Evolutionary conservation across 306 rosid genomes (phyloP), one percentile per base, ranked within the genome.

Genomic region (Prunus campanulata): DNA sequence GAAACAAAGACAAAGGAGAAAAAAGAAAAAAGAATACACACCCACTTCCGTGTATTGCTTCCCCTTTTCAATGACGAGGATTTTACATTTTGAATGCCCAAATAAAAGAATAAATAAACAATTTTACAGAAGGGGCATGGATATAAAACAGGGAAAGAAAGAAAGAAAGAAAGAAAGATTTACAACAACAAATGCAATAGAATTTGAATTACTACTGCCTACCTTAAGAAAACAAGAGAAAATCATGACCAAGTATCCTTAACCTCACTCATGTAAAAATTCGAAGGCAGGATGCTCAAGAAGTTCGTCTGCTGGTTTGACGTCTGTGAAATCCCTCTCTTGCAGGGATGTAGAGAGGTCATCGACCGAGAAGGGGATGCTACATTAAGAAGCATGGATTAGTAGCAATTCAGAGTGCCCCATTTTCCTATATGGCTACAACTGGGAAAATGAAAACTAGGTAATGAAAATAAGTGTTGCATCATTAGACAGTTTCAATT

Each of bases 341-440:
- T 89, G 92, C 82, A 89, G 71, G 42, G 97, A 78, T 12, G 95
- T 91, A 22, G 98, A 91, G 80, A 96, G 93, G 84, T 96, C 99
- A 35, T 96, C 99, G 42, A 93, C 98, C 75, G 99, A 91, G 90
- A 96, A 96, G 52, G 97, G 99, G 39, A 93, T 93, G 88, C 98
- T 96, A 97, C 51, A 67, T 39, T 12, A 77, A 84, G 77, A 77
- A 73, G 54, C 42, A 70, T 1, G 60, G 55, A 47, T 68, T 50
- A 70, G 72, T 44, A 11, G 12, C 22, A 9, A 82, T 35, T 70
- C 18, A 71, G 59, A 66, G 39, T 29, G 62, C 68, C 61, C 55
- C 3, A 7, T 68, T 71, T 57, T 6, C 9, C 44, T 39, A 39
- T 7, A 39, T 39, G 44, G 9, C 44, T 39, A 39, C 44, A 39